Conservation (phyloP, 164 flowering plant species). For the Vitis rotundifolia region DNA sequence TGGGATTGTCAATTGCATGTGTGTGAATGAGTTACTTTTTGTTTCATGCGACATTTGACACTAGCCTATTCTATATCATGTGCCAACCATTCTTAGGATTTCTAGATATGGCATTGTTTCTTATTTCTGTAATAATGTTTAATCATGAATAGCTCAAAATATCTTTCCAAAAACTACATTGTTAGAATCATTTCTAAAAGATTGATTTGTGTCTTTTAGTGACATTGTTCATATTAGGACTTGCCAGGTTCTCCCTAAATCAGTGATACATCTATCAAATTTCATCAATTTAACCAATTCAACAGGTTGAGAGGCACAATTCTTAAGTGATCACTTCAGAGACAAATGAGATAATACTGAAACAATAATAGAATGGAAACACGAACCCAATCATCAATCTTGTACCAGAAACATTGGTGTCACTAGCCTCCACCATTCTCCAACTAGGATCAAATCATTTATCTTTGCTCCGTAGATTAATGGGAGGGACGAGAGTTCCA, state of each 20-base stretch:
- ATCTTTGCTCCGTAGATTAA: conserved; percentile 73
- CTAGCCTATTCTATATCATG: not conserved
- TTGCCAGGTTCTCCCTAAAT: no score
- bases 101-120: not conserved
- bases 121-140: not conserved
- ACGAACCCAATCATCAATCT: conserved; percentile 57
- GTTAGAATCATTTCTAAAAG: no score
- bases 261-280: no score
- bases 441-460: conserved; percentile 63
- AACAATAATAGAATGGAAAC: conserved; percentile 31
- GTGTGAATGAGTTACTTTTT: no score
- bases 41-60: not conserved
- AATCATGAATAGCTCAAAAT: not conserved
- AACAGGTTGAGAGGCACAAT: no score
- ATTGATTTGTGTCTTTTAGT: no score
- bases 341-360: not conserved
- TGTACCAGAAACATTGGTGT: conserved; percentile 97
- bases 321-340: not conserved
- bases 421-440: conserved; percentile 91
- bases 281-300: no score
- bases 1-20: not conserved
- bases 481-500: conserved; percentile 59
- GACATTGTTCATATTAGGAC: no score
- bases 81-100: not conserved
- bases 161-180: not conserved